Evolutionary conservation across 1,284 basidiomycete genomes (phyloP), one percentile per base, ranked within the genome.

Genomic region (Phylloboletellus chloephorus): DNA sequence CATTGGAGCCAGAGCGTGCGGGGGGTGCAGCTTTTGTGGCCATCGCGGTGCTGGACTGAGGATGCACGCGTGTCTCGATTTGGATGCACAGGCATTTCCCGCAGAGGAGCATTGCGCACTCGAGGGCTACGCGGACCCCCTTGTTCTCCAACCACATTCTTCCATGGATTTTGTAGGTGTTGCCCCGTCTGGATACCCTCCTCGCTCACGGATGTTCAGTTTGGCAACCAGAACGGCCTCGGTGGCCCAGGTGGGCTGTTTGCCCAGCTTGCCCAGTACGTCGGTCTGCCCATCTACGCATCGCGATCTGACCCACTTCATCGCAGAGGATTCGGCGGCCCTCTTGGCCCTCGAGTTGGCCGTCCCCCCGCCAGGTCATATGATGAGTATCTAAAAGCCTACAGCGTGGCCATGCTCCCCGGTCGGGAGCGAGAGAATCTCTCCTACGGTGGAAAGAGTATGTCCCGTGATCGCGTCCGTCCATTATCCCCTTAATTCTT

Each of bases 391-490:
- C 70, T 90, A 49, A 88, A 82, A 56, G 87, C 89, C 7, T 92
- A 91, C 65, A 87, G 84, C 57, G 81, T 90, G 53, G 84, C 85
- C 32, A 86, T 92, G 84, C 74, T 94, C 30, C 79, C 86, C 8
- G 80, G 86, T 32, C 76, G 79, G 53, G 78, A 91, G 63, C 74
- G 89, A 63, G 77, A 88, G 56, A 86, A 96, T 59, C 69, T 98
- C 39, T 89, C 88, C 54, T 91, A 96, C 56, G 96, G 96, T 53
- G 96, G 96, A 57, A 98, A 98, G 74, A 93, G 94, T 97, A 67
- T 64, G 90, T 78, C 51, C 50, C 43, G 46, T 41, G 13, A 43
- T 51, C 41, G 38, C 20, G 28, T 36, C 29, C 35, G 23, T 39
- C 29, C 23, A 39, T 15, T 33, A 7, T 7, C 9, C 13, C 9